phyloP scores from a whole-genome alignment of 176 grass and related monocot genomes.

The Bolboschoenus planiculmis region DNA sequence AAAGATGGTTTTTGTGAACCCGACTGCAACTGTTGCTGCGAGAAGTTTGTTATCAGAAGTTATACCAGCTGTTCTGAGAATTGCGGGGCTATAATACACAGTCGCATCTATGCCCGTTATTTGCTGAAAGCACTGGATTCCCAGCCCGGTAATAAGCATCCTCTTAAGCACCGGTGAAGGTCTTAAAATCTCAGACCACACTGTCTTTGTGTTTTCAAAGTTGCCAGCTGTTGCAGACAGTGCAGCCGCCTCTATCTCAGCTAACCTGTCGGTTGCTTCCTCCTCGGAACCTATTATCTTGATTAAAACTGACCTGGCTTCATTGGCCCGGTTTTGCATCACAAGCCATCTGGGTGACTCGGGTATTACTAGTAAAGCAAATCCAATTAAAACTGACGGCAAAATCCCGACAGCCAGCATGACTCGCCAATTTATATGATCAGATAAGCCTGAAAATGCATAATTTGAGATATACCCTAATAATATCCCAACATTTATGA shows the following conservation, averaged over 20 bases:
- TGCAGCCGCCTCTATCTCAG: conserved; percentile 59
- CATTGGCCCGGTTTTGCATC: conserved; percentile 38
- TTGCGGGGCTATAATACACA: conserved; percentile 63
- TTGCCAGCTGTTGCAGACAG: conserved; percentile 7
- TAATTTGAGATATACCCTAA: conserved; percentile 83
- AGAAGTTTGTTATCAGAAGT: conserved; percentile 56
- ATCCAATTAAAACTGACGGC: conserved; percentile 57
- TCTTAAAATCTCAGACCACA: conserved; percentile 58
- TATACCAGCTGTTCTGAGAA: conserved; percentile 48
- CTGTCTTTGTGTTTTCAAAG: conserved; percentile 30
- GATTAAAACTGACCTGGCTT: conserved; percentile 46
- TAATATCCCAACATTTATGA: conserved; percentile 77
- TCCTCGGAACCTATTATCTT: conserved; percentile 45
- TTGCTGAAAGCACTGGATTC: conserved; percentile 64
- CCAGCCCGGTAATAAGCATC: conserved; percentile 52
- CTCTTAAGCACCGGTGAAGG: conserved; percentile 42
- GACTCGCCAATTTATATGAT: conserved; percentile 69
- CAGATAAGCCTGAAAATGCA: conserved; percentile 59
- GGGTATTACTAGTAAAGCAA: conserved; percentile 61
- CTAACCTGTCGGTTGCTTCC: conserved; percentile 41
- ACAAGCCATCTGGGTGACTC: conserved; percentile 84
- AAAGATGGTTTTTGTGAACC: conserved; percentile 49
- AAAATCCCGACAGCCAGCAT: conserved; percentile 88
- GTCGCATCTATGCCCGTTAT: conserved; percentile 59
- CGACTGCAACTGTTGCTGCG: conserved; percentile 54